Evolutionary conservation across 768 basidiomycete species (phyloP), one percentile per base, ranked within the genome.

Genomic region (Arthromyces matolae): DNA sequence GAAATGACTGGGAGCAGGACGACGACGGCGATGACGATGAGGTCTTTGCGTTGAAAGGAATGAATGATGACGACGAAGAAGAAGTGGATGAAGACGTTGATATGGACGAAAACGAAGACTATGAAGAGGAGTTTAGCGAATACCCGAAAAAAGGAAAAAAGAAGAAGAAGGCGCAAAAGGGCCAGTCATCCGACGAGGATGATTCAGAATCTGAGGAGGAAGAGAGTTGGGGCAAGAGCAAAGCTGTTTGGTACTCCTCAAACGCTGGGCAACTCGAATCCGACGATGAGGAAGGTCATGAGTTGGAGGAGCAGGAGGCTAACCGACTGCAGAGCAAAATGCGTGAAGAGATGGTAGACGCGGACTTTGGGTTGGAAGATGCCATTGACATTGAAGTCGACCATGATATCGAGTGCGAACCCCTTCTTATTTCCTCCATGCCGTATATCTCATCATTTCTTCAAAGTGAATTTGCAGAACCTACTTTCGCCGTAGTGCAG

Each of bases 281-380:
- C 29, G 89, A 89, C 56, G 86, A 94, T 53, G 93, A 95, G 58
- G 93, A 95, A 64, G 88, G 83, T 27, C 80, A 89, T 59, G 86
- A 88, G 54, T 68, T 95, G 41, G 93, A 97, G 60, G 90, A 91
- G 62, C 83, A 86, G 61, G 93, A 97, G 64, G 89, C 88, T 6
- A 82, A 68, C 56, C 73, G 90, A 48, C 66, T 95, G 36, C 94
- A 95, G 64, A 64, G 69, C 29, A 93, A 89, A 67, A 72, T 79
- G 19, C 75, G 86, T 25, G 85, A 89, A 54, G 76, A 66, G 9
- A 75, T 95, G 73, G 67, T 56, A 8, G 88, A 91, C 35, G 83
- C 79, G 13, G 93, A 97, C 64, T 96, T 90, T 60, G 93, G 93
- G 9, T 69, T 97, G 34, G 79, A 75, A 20, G 89, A 87, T 52